Conservation (phyloP, 139 green algal species). For the Chlamydomonas eustigma region DNA sequence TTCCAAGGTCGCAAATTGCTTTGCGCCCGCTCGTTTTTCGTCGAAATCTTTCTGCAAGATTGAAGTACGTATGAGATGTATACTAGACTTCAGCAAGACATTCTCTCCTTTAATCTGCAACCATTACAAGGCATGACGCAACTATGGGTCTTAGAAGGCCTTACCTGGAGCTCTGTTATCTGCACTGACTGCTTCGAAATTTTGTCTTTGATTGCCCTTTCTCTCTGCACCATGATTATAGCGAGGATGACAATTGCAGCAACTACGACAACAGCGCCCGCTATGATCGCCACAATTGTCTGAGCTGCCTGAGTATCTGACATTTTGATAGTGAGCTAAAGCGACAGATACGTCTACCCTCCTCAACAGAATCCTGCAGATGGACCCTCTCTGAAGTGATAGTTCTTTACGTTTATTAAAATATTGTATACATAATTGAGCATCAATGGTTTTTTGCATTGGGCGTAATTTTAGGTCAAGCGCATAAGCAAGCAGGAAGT, state of each 20-base stretch:
- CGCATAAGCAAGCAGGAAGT: no score
- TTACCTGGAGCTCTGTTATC: background rate
- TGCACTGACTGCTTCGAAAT: background rate
- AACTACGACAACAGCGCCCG: background rate
- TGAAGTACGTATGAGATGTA: background rate
- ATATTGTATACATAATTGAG: no score
- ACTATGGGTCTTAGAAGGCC: background rate
- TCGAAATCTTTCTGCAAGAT: constrained; percentile 27
- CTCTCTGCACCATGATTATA: background rate
- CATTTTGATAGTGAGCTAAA: no score
- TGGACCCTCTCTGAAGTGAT: no score
- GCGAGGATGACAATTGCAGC: background rate
- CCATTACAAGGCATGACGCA: background rate
- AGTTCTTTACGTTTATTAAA: no score
- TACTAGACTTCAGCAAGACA: background rate
- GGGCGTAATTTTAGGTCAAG: no score
- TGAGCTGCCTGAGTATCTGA: no score
- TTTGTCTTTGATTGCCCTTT: background rate
- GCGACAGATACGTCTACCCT: no score
- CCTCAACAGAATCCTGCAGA: no score
- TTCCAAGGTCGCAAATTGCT: constrained; percentile 25
- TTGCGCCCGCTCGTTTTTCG: constrained; percentile 19
- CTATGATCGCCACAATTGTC: background rate
- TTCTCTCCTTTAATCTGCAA: background rate
- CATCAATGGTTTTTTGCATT: no score